These are phyloP conservation scores for Arthromyces matolae DNA, from an alignment of 768 basidiomycete species.

Conservation along the genomic window DNA sequence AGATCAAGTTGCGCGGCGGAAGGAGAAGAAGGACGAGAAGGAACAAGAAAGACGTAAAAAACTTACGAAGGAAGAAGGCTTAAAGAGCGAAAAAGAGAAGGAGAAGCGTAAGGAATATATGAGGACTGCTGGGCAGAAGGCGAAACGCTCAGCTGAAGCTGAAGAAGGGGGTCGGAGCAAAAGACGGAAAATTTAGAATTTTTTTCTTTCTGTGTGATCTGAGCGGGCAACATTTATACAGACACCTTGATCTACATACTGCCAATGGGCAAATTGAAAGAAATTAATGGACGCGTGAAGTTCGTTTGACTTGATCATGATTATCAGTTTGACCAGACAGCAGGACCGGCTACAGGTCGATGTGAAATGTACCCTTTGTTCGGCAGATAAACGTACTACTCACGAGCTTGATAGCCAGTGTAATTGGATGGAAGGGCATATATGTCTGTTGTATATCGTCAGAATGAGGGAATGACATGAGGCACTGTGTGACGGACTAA, in stretches of 20 bases:
- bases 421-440: conserved; percentile 27
- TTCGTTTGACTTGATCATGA: neutral
- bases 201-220: neutral
- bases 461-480: neutral
- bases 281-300: neutral
- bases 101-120: conserved; percentile 77
- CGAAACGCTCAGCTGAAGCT: conserved; percentile 57
- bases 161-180: conserved; percentile 56
- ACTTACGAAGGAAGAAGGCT: conserved; percentile 63
- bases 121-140: conserved; percentile 67
- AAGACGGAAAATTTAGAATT: conserved; percentile 39
- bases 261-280: neutral
- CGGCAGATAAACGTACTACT: conserved; percentile 8
- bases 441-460: conserved; percentile 21
- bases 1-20: conserved; percentile 75
- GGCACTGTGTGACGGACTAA: conserved; percentile 21
- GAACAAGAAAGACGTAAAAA: conserved; percentile 67
- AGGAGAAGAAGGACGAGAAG: conserved; percentile 84
- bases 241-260: conserved; percentile 2
- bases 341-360: conserved; percentile 24
- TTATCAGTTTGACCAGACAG: conserved; percentile 28
- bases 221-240: neutral
- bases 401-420: conserved; percentile 31
- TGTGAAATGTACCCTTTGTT: neutral
- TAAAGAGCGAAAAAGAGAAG: conserved; percentile 63